A percentile compares a stretch with the other conserved stretches of the same genome.
Conservation (phyloP, 2,329 filamentous ascomycete species). For the Penicillium decumbens region DNA sequence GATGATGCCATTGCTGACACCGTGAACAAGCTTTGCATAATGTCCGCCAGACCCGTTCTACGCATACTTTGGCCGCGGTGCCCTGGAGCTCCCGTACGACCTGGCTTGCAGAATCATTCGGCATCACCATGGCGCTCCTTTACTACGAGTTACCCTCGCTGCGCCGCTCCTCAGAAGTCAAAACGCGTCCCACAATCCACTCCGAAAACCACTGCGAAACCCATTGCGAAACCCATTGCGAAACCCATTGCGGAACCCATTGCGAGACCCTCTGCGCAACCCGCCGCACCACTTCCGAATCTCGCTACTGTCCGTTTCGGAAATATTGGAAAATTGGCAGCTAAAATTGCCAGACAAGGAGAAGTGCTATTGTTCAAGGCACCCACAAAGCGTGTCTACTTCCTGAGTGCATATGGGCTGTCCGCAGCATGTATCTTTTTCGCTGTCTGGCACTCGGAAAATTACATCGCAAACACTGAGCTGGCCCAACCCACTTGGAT, state of each 20-base stretch:
- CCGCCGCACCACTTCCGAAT: not conserved
- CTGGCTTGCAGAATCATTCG: constrained; percentile 12
- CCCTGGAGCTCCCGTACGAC: constrained; percentile 16
- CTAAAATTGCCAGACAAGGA: constrained; percentile 52
- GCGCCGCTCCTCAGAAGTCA: constrained; percentile 16
- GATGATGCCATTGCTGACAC: constrained; percentile 10
- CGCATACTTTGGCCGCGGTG: constrained; percentile 27
- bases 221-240: not conserved
- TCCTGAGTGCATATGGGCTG: constrained; percentile 56
- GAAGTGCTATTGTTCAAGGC: constrained; percentile 60
- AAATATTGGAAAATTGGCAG: constrained; percentile 48
- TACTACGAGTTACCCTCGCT: constrained; percentile 25
- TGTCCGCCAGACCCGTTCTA: constrained; percentile 31
- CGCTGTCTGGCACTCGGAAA: constrained; percentile 50
- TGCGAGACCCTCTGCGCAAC: not conserved
- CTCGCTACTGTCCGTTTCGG: not conserved
- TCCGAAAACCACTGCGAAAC: not conserved
- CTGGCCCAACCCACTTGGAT: constrained; percentile 55
- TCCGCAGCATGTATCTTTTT: constrained; percentile 53
- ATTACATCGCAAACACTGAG: constrained; percentile 47
- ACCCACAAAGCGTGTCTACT: constrained; percentile 57
- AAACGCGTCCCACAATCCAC: constrained; percentile 2
- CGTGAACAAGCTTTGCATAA: constrained; percentile 17
- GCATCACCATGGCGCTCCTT: constrained; percentile 28
- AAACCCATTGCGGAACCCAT: not conserved